Evolutionary conservation across 306 rosid species (phyloP), one percentile per base, ranked within the genome.

Genomic region (Fragaria nilgerrensis): DNA sequence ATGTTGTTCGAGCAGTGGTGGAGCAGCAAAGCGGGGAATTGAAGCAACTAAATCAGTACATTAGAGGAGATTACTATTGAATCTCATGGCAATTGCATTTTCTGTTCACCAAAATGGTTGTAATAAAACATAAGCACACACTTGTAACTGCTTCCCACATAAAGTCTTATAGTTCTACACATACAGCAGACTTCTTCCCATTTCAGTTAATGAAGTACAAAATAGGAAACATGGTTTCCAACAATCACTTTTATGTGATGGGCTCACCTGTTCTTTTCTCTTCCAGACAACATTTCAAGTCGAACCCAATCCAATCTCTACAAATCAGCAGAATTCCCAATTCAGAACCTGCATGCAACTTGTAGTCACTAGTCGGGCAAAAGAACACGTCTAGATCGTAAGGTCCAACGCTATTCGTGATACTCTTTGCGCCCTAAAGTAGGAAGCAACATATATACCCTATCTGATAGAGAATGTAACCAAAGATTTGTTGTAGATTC

Each of bases 1-100:
- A 92, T 84, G 93, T 95, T 69, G 97, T 88, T 50, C 74, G 87
- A 83, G 97, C 92, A 62, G 96, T 92, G 56, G 88, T 89, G 70
- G 89, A 92, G 72, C 96, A 92, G 75, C 97, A 95, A 80, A 81
- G 67, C 29, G 97, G 97, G 77, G 99, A 92, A 87, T 34, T 95
- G 82, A 86, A 78, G 78, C 86, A 80, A 79, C 82, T 95, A 22
- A 88, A 85, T 27, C 94, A 87, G 56, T 95, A 85, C 73, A 87
- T 95, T 55, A 86, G 74, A 79, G 98, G 98, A 67, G 82, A 88
- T 59, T 92, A 90, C 85, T 92, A 88, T 45, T 87, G 82, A 77
- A 75, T 7, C 14, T 48, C 36, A 45, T 32, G 11, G 20, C 7
- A 44, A 53, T 59, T 72, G 50, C 55, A 69, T 20, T 72, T 39